Base-by-base conservation (phyloP, 805 yeast species). In the Candida quercuum region DNA sequence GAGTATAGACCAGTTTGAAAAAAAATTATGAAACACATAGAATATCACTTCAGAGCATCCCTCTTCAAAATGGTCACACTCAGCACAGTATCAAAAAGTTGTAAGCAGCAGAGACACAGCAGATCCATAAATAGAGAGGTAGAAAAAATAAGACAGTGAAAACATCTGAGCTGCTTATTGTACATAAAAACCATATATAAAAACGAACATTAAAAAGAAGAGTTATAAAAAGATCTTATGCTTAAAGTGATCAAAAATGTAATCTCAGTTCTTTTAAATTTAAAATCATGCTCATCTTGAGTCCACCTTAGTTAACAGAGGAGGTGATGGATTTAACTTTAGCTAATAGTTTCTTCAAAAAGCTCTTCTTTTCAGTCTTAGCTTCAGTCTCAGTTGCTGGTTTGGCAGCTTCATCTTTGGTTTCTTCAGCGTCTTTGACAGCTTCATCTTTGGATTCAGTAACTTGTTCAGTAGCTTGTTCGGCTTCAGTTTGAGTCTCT, bases 301-400 rank as follows among this genome's bases (percentile, higher is more conserved):
- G 31, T 28, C 16, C 18, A 18, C n/a, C n/a, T 33, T 40, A 43
- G 38, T 43, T 41, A 33, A 50, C 36, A 10, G 21, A 14, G 23
- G 34, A 21, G 37, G 39, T 37, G 27, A 49, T 14, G 17, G 40
- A 28, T 43, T 54, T 54, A 17, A 52, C 14, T 48, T 51, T 54
- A 28, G 47, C 41, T 14, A 41, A 10, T n/a, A 47, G 36, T 46
- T 48, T 54, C 47, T 54, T 52, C 38, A 45, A 32, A 38, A 48
- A 38, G 16, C 38, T 33, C 41, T 49, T 48, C 49, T 53, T 53
- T 34, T 42, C 39, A 31, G 30, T 37, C 11, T 34, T 40, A 13
- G 36, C 33, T 37, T 48, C 48, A 33, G 43, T 39, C 25, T 40
- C 52, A 28, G 40, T 13, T 13, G 32, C 24, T 19, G n/a, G n/a